A percentile compares a stretch with the other conserved stretches of the same genome.
phyloP scores from a whole-genome alignment of 1,139 yeast species.

The Nematodospora anomalae region DNA sequence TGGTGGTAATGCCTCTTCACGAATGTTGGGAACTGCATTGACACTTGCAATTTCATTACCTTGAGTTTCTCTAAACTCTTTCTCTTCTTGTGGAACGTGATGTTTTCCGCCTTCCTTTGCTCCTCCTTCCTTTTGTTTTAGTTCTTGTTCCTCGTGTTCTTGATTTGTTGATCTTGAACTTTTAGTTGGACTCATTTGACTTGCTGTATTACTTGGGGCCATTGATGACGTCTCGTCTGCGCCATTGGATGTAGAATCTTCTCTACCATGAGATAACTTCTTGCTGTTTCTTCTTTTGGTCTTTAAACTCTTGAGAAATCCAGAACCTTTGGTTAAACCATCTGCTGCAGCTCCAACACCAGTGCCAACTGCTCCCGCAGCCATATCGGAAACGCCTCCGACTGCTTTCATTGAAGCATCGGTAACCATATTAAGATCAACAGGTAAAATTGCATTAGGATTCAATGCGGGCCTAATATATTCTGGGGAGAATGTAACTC shows the following conservation, averaged over 20 bases:
- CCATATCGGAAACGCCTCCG: conserved; percentile 45
- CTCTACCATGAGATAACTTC: conserved; percentile 11
- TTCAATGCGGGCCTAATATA: conserved; percentile 62
- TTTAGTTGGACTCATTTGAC: conserved; percentile 4
- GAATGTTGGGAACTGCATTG: conserved; percentile 36
- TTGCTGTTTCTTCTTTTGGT: conserved; percentile 23
- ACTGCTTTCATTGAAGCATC: conserved; percentile 51
- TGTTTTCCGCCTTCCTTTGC: conserved; percentile 1
- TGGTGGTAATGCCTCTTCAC: conserved; percentile 39
- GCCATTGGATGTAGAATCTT: conserved; percentile 2
- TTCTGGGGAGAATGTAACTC: conserved; percentile 61
- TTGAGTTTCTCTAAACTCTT: conserved; percentile 14
- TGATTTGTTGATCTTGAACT: conserved; percentile 4
- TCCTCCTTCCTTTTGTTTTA: conserved; percentile 1
- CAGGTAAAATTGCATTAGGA: conserved; percentile 39
- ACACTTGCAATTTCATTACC: conserved; percentile 10
- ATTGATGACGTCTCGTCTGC: conserved; percentile 10
- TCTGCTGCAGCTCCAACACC: conserved; percentile 41
- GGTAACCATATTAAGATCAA: conserved; percentile 40
- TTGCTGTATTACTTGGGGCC: conserved; percentile 13
- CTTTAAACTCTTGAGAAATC: conserved; percentile 36
- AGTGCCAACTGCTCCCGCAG: conserved; percentile 48
- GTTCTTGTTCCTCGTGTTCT: conserved; percentile 5
- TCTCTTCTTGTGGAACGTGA: conserved; percentile 16
- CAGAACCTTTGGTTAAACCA: conserved; percentile 48